Conservation (phyloP, 106 monocot genomes). For the Allium cepa region DNA sequence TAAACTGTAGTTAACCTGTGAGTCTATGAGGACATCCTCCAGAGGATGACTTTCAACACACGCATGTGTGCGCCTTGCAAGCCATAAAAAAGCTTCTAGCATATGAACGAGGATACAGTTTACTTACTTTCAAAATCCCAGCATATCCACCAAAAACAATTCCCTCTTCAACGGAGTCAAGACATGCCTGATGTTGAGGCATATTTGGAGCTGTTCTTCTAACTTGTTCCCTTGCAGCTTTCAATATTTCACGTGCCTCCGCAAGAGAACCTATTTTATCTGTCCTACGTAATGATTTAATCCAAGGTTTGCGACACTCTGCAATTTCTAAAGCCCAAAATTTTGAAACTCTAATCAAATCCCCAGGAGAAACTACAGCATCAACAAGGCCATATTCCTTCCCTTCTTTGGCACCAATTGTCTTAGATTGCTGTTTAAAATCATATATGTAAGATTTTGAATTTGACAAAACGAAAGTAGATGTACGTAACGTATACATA, state of each 20-base stretch:
- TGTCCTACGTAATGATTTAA: constrained; percentile 76
- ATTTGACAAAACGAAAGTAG: constrained; percentile 46
- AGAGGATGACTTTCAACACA: too few relatives aligned
- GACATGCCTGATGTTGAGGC: constrained; percentile 76
- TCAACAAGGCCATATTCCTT: constrained; percentile 78
- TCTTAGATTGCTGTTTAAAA: constrained; percentile 66
- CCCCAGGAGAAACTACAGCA: constrained; percentile 43
- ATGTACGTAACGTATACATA: too few relatives aligned
- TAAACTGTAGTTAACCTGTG: too few relatives aligned
- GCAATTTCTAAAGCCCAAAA: constrained; percentile 89
- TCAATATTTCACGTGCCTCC: constrained; percentile 63
- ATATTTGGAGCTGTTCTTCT: constrained; percentile 67
- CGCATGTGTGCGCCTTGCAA: too few relatives aligned
- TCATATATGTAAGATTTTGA: not conserved
- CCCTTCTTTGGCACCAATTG: constrained; percentile 74
- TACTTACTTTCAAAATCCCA: constrained; percentile 76
- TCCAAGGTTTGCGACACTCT: constrained; percentile 72
- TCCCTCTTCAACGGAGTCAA: constrained; percentile 88
- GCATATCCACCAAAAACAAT: constrained; percentile 85
- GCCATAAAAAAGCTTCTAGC: too few relatives aligned
- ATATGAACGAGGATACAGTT: too few relatives aligned
- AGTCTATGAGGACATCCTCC: too few relatives aligned
- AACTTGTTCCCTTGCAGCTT: constrained; percentile 62
- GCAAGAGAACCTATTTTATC: constrained; percentile 82
- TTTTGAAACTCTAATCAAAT: constrained; percentile 61